Base-by-base conservation (phyloP, 306 rosid species). In the Lathyrus sativus region DNA sequence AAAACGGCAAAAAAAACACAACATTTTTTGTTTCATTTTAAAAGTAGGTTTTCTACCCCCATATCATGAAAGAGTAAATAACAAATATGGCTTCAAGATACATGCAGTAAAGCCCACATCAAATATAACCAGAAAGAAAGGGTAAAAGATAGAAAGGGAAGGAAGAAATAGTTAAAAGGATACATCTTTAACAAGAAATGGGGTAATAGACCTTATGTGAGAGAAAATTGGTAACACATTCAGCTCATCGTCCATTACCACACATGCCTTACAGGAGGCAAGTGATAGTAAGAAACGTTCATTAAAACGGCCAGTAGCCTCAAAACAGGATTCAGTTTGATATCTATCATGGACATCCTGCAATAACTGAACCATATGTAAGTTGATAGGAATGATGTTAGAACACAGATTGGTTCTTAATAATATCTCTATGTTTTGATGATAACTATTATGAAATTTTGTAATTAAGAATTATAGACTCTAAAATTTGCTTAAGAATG, bases 301-400 rank as follows among this genome's bases (percentile, higher is more conserved):
- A 78, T 93, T 93, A 74, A 93, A 93, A 26, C 99, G 95, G 41
- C 89, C 89, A 72, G 89, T 17, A 62, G 96, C 83, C 76, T 86
- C 87, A 29, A 84, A 69, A 77, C 90, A 97, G 26, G 99, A 90
- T 76, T 93, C 99, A 26, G 99, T 93, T 79, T 96, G 87, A 82
- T 85, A 93, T 67, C 99, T 85, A 19, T 87, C 92, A 22, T 93
- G 99, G 46, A 90, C 95, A 80, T 93, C 99, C 99, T 93, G 89
- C 78, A 78, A 81, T 71, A 24, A 41, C 18, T 60, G 65, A 58
- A 51, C 50, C 44, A 39, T 46, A 29, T 14, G 58, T 50, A 65
- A 78, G 26, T 53, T 78, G 55, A 67, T 60, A 46, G 7, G 65
- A 73, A 38, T 45, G 57, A 45, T n/a, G n/a, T n/a, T n/a, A n/a